These are phyloP conservation scores for Alternaria solani DNA, from an alignment of 2,329 filamentous ascomycete species.

Conservation along the genomic window DNA sequence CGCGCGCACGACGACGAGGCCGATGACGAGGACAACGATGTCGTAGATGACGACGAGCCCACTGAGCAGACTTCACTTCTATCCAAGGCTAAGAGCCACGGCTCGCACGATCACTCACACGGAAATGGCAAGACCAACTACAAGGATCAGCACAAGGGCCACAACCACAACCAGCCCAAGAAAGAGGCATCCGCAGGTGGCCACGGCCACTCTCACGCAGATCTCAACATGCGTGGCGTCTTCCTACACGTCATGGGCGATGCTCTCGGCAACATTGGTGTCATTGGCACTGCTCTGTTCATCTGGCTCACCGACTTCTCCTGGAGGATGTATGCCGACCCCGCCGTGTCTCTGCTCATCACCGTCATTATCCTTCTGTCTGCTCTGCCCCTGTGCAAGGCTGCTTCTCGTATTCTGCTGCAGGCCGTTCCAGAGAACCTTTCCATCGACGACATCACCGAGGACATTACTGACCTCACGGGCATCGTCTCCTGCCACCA, in stretches of 20 bases:
- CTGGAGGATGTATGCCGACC: slow-evolving; percentile 88
- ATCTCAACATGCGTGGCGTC: slow-evolving; percentile 91
- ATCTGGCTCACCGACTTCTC: slow-evolving; percentile 90
- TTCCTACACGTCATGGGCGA: slow-evolving; percentile 79
- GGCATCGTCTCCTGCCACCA: slow-evolving; percentile 93
- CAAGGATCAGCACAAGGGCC: slow-evolving; percentile 65
- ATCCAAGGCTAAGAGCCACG: slow-evolving; percentile 42
- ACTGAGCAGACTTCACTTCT: slow-evolving; percentile 50
- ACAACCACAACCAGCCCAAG: slow-evolving; percentile 82
- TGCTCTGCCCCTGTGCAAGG: slow-evolving; percentile 79
- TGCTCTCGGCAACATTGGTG: slow-evolving; percentile 84
- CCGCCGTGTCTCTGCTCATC: slow-evolving; percentile 91
- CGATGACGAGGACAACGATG: slow-evolving; percentile 63
- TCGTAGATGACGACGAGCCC: slow-evolving; percentile 51
- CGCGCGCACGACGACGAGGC: slow-evolving; percentile 64
- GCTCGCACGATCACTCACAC: slow-evolving; percentile 19
- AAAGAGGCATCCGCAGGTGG: slow-evolving; percentile 66
- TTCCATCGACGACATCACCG: slow-evolving; percentile 86
- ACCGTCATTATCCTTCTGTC: slow-evolving; percentile 78
- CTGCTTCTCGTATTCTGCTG: slow-evolving; percentile 85
- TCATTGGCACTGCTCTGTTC: slow-evolving; percentile 81
- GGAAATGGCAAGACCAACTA: slow-evolving; percentile 30
- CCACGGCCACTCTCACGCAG: slow-evolving; percentile 79
- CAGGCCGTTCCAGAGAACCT: slow-evolving; percentile 93
- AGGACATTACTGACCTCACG: slow-evolving; percentile 85